Evolutionary conservation across 2,329 filamentous ascomycete species (phyloP).

Genomic region (Neopestalotiopsis sp.): DNA sequence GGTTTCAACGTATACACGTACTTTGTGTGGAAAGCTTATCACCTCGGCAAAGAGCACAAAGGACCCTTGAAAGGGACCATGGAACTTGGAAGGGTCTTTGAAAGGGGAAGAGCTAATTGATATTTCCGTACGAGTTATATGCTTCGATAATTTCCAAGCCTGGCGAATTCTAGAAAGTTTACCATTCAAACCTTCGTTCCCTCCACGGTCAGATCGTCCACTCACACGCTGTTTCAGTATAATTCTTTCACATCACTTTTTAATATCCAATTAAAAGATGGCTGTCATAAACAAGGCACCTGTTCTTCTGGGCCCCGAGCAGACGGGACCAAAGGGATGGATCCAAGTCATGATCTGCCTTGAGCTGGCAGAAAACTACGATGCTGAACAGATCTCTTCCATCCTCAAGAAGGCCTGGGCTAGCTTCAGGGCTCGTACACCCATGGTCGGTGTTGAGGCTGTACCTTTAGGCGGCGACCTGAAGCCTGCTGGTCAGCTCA

Average conservation of each 20-base stretch:
- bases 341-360: constrained; percentile 17
- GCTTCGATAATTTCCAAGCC: not conserved
- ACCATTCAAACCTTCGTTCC: not conserved
- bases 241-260: not conserved
- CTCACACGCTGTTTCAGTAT: not conserved
- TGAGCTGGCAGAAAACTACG: constrained; percentile 17
- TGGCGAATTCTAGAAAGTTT: not conserved
- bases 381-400: constrained; percentile 16
- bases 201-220: not conserved
- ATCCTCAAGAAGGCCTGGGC: constrained; percentile 14
- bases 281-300: constrained; percentile 3
- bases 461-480: constrained; percentile 10
- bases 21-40: not conserved
- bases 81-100: not conserved
- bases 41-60: not conserved
- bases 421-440: constrained; percentile 17
- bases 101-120: not conserved
- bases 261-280: not conserved
- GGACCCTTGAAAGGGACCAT: not conserved
- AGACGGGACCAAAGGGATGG: constrained; percentile 20
- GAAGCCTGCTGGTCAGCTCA: constrained; percentile 10
- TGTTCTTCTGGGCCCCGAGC: constrained; percentile 15
- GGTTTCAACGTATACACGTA: not conserved
- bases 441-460: constrained; percentile 15
- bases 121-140: not conserved